phyloP scores from a whole-genome alignment of 2,329 filamentous ascomycete species.

The Microdochium trichocladiopsis region DNA sequence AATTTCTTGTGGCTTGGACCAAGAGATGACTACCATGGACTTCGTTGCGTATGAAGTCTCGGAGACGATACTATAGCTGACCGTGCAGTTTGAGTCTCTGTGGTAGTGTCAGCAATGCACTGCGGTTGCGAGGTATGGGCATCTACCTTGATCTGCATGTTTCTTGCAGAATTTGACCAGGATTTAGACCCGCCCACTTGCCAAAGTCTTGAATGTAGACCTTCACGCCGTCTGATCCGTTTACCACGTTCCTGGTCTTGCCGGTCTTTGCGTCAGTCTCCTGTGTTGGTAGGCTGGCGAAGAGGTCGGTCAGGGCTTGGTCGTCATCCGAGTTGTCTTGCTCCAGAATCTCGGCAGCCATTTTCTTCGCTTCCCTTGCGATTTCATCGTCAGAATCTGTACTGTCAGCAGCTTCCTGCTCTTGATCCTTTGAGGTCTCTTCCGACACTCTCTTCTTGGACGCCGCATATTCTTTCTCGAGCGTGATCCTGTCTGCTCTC shows the following conservation, averaged over 20 bases:
- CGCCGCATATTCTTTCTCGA: slow-evolving; percentile 57
- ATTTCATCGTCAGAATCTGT: slow-evolving; percentile 34
- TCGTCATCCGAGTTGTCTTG: slow-evolving; percentile 48
- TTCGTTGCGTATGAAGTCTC: slow-evolving; percentile 68
- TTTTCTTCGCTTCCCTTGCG: slow-evolving; percentile 47
- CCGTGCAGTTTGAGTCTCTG: slow-evolving; percentile 63
- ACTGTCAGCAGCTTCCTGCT: slow-evolving; percentile 11
- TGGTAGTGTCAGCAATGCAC: slow-evolving; percentile 1
- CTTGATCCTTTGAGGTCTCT: slow-evolving; percentile 16
- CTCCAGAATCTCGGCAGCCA: slow-evolving; percentile 50
- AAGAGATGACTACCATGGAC: slow-evolving; percentile 66
- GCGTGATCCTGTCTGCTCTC: slow-evolving; percentile 47
- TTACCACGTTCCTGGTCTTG: slow-evolving; percentile 50
- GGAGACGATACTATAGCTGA: slow-evolving; percentile 65
- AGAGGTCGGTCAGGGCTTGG: slow-evolving; percentile 43
- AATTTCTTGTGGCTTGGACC: slow-evolving; percentile 65
- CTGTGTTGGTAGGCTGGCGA: slow-evolving; percentile 52
- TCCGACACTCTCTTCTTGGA: slow-evolving; percentile 32
- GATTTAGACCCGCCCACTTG: slow-evolving; percentile 69
- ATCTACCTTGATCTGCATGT: slow-evolving; percentile 71
- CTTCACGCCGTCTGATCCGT: slow-evolving; percentile 42
- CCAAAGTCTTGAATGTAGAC: slow-evolving; percentile 76
- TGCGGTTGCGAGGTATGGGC: slow-evolving; percentile 4
- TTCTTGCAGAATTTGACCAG: slow-evolving; percentile 74
- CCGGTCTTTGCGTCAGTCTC: slow-evolving; percentile 52